Evolutionary conservation across 805 yeast species (phyloP).

Genomic region (Teunomyces funiuensis): DNA sequence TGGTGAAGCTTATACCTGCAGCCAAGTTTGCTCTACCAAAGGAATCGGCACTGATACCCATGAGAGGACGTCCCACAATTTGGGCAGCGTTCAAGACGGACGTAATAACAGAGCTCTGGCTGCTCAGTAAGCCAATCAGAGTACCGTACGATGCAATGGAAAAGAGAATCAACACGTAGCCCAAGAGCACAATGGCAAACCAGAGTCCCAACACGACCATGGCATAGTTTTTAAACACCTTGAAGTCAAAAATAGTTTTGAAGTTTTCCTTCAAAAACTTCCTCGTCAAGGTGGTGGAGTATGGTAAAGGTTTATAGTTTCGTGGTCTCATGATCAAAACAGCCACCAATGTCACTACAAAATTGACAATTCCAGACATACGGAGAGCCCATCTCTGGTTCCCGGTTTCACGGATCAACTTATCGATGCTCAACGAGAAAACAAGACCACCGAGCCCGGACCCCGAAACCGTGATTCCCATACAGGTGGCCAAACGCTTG

Average conservation of each 20-base stretch:
- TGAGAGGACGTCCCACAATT: slow-evolving; percentile 48
- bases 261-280: slow-evolving; percentile 21
- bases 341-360: slow-evolving; percentile 35
- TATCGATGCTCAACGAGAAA: slow-evolving; percentile 43
- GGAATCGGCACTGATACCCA: slow-evolving; percentile 48
- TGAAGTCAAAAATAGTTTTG: slow-evolving; percentile 35
- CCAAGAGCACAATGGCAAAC: slow-evolving; percentile 39
- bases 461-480: slow-evolving; percentile 50
- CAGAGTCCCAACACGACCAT: slow-evolving; percentile 27
- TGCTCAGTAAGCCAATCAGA: slow-evolving; percentile 42
- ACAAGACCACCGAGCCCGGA: slow-evolving; percentile 54
- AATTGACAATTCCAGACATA: slow-evolving; percentile 34
- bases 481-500: slow-evolving; percentile 43
- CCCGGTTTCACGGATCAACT: slow-evolving; percentile 41
- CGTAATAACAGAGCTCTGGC: slow-evolving; percentile 33
- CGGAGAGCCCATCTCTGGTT: slow-evolving; percentile 46
- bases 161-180: slow-evolving; percentile 36
- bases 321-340: slow-evolving; percentile 47
- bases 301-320: slow-evolving; percentile 26
- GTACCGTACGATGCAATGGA: slow-evolving; percentile 40
- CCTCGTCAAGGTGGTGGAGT: slow-evolving; percentile 22
- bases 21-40: slow-evolving; percentile 47
- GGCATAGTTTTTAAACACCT: slow-evolving; percentile 24
- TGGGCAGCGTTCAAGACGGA: slow-evolving; percentile 44
- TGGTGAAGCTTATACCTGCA: slow-evolving; percentile 17